Evolutionary conservation across 805 yeast species (phyloP).

Genomic region (Yarrowia sp.): DNA sequence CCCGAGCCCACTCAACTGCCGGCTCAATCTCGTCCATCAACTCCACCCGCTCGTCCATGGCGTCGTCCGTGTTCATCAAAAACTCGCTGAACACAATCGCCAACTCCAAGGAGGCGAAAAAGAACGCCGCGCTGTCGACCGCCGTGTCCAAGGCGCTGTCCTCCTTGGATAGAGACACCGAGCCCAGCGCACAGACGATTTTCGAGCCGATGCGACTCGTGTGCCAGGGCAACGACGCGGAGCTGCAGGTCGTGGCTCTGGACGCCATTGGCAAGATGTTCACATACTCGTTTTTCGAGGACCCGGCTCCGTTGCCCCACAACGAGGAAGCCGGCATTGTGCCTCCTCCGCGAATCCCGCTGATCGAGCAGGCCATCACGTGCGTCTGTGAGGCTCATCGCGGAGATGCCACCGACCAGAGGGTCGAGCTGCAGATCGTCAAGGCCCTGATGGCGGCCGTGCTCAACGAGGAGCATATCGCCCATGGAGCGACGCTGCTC

Average conservation of each 20-base stretch:
- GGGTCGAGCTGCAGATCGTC: constrained; percentile 88
- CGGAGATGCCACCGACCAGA: constrained; percentile 91
- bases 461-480: constrained; percentile 76
- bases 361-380: constrained; percentile 83
- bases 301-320: constrained; percentile 47
- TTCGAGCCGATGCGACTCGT: constrained; percentile 80
- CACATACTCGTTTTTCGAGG: constrained; percentile 78
- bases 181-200: constrained; percentile 60
- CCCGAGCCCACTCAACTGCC: constrained; percentile 42
- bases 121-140: constrained; percentile 52
- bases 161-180: constrained; percentile 42
- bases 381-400: constrained; percentile 85
- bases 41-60: constrained; percentile 46
- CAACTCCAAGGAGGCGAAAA: constrained; percentile 65
- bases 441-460: constrained; percentile 91
- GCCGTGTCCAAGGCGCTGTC: constrained; percentile 51
- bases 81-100: constrained; percentile 65
- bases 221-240: constrained; percentile 71
- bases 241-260: constrained; percentile 73
- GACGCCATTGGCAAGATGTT: constrained; percentile 88
- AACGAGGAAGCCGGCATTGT: constrained; percentile 55
- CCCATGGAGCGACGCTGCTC: constrained; percentile 87
- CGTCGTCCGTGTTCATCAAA: constrained; percentile 57
- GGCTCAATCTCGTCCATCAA: constrained; percentile 44
- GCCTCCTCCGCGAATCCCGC: constrained; percentile 60